Base-by-base conservation (phyloP, 495 filamentous ascomycete species). In the Hyaloscypha hepaticicola region DNA sequence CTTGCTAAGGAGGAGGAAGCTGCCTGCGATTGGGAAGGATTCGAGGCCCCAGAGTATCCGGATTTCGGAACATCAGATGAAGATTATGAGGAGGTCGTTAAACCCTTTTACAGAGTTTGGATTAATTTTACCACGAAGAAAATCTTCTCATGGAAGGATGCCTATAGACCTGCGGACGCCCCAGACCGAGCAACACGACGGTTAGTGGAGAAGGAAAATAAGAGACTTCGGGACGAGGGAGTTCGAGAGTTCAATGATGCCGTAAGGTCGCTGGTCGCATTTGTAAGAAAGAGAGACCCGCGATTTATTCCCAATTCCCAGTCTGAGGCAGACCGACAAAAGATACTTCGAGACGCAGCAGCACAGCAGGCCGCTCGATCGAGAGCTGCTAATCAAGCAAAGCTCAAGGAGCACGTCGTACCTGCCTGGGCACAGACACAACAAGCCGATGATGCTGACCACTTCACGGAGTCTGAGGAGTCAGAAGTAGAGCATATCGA, bases 181-280 rank as follows among this genome's bases (percentile, higher is more conserved):
- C 92, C 90, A 12, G 95, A 99, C 77, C 87, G 95, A 58, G 85
- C 88, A 41, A 77, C 90, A 27, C 86, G 96, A 66, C 82, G 96
- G 56, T 69, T 91, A 64, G 95, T 98, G 87, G 96, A 97, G 73
- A 96, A 96, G 73, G 93, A 97, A 76, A 99, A 99, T 74, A 91
- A 87, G 68, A 87, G 87, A 50, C 76, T 90, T n/a, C 82, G 95
- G 62, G 91, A 96, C 9, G 89, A 90, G 41, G 91, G 85, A 1
- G 85, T 92, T 29, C 85, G 88, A 49, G 90, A 97, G 63, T 98
- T 94, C 77, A 98, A 97, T 76, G 92, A 96, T 67, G 88, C 91
- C 12, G 93, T 99, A n/a, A 72, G 82, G 52, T 90, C 89, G 1
- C 83, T 99, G 16, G 91, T 98, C 14, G 82, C 86, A 12, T 97